Conservation (phyloP, 805 yeast genomes). For the Pichia gijzeniarum region DNA sequence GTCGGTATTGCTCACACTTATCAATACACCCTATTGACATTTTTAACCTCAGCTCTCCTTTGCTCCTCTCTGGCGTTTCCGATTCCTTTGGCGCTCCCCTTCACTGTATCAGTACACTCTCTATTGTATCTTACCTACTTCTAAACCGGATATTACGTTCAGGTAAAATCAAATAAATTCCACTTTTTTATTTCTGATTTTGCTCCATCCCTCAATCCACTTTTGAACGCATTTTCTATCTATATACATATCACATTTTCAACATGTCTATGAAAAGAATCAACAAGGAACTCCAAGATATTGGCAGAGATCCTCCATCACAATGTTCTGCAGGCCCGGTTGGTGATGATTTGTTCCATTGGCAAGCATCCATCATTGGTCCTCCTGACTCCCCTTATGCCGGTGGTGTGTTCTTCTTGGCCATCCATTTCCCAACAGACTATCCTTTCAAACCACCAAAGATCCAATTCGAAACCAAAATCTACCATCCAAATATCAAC, state of each 20-base stretch:
- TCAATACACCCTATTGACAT: no score
- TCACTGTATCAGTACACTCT: no score
- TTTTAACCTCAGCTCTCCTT: no score
- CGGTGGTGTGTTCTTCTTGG: conserved; percentile 86
- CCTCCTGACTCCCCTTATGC: conserved; percentile 89
- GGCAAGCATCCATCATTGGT: conserved; percentile 99
- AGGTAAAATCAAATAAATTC: no score
- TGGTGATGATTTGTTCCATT: conserved; percentile 95
- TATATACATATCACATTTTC: neutral
- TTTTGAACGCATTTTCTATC: no score
- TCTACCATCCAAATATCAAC: conserved; percentile 96
- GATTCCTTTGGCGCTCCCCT: no score
- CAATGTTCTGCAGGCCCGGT: conserved; percentile 99
- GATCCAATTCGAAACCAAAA: conserved; percentile 86
- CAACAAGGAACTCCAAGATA: conserved; percentile 89
- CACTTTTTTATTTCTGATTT: no score
- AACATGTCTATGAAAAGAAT: conserved; percentile 90
- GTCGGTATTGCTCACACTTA: no score
- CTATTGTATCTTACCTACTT: no score
- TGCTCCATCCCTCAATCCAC: no score
- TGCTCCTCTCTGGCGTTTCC: no score
- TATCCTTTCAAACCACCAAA: conserved; percentile 99
- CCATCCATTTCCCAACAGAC: conserved; percentile 97
- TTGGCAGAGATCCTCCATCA: conserved; percentile 98
- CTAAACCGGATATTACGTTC: no score